phyloP scores from a whole-genome alignment of 305 asterid species.

The Plantago lanceolata region DNA sequence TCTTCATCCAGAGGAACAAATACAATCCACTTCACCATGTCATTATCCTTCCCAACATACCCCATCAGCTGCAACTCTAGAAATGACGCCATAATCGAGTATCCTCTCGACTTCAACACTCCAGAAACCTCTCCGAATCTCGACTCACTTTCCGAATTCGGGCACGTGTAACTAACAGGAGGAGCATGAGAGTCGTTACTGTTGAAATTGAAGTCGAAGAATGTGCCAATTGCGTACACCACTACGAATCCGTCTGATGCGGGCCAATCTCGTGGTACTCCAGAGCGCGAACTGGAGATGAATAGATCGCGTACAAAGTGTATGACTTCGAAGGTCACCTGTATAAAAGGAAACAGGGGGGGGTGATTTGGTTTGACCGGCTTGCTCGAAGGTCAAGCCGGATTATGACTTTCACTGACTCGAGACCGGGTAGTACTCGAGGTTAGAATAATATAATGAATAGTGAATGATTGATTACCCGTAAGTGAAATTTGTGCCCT shows the following conservation, averaged over 20 bases:
- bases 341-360: too few species aligned
- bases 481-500: too few species aligned
- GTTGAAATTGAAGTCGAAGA: conserved; percentile 43
- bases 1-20: conserved; percentile 65
- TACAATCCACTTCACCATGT: conserved; percentile 38
- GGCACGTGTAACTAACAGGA: conserved; percentile 30
- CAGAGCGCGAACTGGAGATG: too few species aligned
- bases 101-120: conserved; percentile 56
- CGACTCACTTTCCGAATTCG: conserved; percentile 36
- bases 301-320: too few species aligned
- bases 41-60: conserved; percentile 17
- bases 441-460: too few species aligned
- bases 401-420: too few species aligned
- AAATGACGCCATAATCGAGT: conserved; percentile 58
- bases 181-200: conserved; percentile 8
- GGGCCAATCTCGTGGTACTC: too few species aligned
- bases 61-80: conserved; percentile 70
- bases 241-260: conserved; percentile 61
- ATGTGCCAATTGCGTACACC: conserved; percentile 48
- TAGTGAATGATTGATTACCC: too few species aligned
- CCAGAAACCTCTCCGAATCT: conserved; percentile 41
- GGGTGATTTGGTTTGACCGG: too few species aligned
- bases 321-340: too few species aligned
- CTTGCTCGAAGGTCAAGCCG: too few species aligned
- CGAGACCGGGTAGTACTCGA: too few species aligned